phyloP scores from a whole-genome alignment of 2,329 filamentous ascomycete genomes.

The Geosmithia putterillii region DNA sequence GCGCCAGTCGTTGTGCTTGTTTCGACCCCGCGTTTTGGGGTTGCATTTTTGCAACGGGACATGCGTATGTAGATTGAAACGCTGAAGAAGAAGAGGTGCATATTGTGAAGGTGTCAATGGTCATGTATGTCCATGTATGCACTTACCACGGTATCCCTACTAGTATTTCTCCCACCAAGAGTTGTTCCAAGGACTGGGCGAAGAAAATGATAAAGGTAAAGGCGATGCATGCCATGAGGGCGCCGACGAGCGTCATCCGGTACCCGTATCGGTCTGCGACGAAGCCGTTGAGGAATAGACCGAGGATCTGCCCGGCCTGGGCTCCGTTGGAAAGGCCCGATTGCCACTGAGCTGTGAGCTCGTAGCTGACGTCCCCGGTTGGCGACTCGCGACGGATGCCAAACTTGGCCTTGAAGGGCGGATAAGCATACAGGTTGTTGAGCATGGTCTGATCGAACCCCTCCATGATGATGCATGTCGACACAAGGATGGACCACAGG shows the following conservation, averaged over 20 bases:
- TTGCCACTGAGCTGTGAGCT: constrained; percentile 39
- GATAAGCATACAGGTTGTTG: constrained; percentile 26
- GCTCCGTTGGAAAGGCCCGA: constrained; percentile 35
- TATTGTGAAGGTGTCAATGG: background rate
- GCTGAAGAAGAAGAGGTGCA: too few species aligned
- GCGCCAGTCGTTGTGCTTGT: too few species aligned
- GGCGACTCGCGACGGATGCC: constrained; percentile 21
- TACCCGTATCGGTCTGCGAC: constrained; percentile 33
- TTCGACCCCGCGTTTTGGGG: too few species aligned
- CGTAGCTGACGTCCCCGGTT: constrained; percentile 21
- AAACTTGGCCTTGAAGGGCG: constrained; percentile 24
- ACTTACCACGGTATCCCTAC: constrained; percentile 29
- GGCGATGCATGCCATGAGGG: constrained; percentile 21
- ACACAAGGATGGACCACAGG: constrained; percentile 23
- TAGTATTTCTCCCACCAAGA: constrained; percentile 31
- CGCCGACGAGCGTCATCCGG: constrained; percentile 31
- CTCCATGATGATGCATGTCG: constrained; percentile 24
- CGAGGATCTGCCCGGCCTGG: constrained; percentile 34
- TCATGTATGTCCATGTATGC: background rate
- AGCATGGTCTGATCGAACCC: constrained; percentile 27
- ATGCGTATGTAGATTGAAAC: too few species aligned
- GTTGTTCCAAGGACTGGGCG: constrained; percentile 22
- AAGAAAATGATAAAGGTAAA: constrained; percentile 40
- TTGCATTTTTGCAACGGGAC: too few species aligned
- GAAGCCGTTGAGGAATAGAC: constrained; percentile 34